Base-by-base conservation (phyloP, 495 filamentous ascomycete species). In the Podospora tetraspora region DNA sequence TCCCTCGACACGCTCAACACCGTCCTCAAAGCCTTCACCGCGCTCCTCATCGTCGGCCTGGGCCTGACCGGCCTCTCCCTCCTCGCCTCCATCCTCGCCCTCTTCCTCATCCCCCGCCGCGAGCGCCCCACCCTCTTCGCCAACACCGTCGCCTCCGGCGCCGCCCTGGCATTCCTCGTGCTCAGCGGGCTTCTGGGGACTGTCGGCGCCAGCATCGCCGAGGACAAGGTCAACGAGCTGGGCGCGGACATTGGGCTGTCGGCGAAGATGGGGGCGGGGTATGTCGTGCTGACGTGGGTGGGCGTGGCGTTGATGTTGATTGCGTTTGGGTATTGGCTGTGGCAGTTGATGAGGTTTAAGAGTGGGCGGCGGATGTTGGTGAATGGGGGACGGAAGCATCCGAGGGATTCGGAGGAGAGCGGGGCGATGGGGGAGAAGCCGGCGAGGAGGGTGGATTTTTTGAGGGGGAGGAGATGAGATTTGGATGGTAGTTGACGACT, bases 21-120 rank as follows among this genome's bases (percentile, higher is more conserved):
- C 29, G 74, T 80, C 21, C 69, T 83, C 57, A 83, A 85, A 25
- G 86, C 85, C 0, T 82, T 87, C 69, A 89, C 89, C 65, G 80
- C 91, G 34, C 77, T 93, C 63, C 92, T 91, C 73, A 84, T 83
- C 68, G 80, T 92, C 10, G 88, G 64, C 3, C 83, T 87, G 43
- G 86, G 78, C 5, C 79, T 89, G 19, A 80, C 85, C 23, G 88
- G 85, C 12, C 69, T 89, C 10, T 78, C 83, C 6, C 76, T 92
- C 57, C 57, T 93, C 3, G 72, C 78, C 3, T 80, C 84, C 21
- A 62, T 86, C 56, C 63, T 79, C 13, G 79, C 76, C 59, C 57
- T 86, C 57, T 67, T 80, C 59, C 68, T 86, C 21, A 69, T 77
- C 19, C 71, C 74, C 2, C 77, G 80, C 3, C 76, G 57, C 3